A percentile compares a stretch with the other conserved stretches of the same genome.
phyloP scores from a whole-genome alignment of 2,329 filamentous ascomycete species.

The Fusarium graminum region DNA sequence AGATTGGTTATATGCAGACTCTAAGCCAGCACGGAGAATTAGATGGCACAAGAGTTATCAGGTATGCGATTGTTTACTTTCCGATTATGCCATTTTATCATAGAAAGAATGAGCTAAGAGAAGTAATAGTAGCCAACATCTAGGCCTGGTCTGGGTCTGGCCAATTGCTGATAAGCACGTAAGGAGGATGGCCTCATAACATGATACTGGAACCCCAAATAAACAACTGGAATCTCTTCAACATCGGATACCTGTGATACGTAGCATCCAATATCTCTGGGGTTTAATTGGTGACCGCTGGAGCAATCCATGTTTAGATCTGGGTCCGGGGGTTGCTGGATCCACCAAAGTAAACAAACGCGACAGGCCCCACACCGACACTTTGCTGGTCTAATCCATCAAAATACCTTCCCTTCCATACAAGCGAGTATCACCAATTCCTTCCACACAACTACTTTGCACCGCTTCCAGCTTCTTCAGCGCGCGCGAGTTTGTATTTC shows the following conservation, averaged over 20 bases:
- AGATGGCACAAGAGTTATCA: too few species aligned
- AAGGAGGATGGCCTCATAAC: neutral
- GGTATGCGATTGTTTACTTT: neutral
- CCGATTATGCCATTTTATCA: neutral
- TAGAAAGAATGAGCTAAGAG: neutral
- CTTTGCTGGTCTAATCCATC: conserved; percentile 23
- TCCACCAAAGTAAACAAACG: conserved; percentile 55
- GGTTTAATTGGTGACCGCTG: conserved; percentile 6
- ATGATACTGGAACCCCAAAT: neutral
- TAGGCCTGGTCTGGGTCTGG: neutral
- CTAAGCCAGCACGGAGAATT: neutral
- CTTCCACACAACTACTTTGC: conserved; percentile 34
- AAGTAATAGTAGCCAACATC: too few species aligned
- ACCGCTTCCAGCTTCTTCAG: conserved; percentile 15
- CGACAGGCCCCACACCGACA: conserved; percentile 46
- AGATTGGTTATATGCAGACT: neutral
- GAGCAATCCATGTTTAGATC: conserved; percentile 35
- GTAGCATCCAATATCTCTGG: neutral
- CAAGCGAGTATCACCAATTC: conserved; percentile 35
- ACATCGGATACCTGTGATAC: conserved; percentile 2
- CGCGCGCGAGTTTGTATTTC: conserved; percentile 16
- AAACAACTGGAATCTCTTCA: conserved; percentile 1
- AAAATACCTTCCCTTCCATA: conserved; percentile 11
- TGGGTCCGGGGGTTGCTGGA: conserved; percentile 29
- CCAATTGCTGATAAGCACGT: conserved; percentile 2